These are phyloP conservation scores for Pinguiococcus pyrenoidosus DNA, from an alignment of 108 stramenopile genomes.

Conservation along the genomic window DNA sequence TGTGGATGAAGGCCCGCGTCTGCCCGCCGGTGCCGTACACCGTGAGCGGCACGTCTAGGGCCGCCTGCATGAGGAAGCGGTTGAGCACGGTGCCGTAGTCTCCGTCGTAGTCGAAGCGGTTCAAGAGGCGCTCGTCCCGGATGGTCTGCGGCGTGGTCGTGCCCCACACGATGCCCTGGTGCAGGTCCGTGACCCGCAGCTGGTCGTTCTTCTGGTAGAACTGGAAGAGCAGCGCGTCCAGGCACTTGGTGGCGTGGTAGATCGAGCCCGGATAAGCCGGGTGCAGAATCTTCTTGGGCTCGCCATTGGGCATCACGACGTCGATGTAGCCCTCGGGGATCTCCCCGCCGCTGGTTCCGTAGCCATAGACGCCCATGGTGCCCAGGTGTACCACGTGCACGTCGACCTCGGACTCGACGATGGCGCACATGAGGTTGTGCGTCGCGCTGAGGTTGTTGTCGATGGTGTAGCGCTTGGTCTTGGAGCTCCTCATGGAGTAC, in stretches of 20 bases:
- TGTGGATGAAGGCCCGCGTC: conserved; percentile 94
- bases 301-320: conserved; percentile 79
- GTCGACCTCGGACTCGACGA: conserved; percentile 81
- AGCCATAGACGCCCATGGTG: conserved; percentile 97
- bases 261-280: conserved; percentile 88
- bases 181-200: conserved; percentile 84
- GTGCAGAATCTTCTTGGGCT: conserved; percentile 74
- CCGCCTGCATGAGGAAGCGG: conserved; percentile 94
- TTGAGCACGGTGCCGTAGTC: conserved; percentile 97
- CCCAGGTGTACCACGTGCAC: conserved; percentile 94
- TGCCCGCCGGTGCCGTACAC: conserved; percentile 96
- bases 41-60: conserved; percentile 87
- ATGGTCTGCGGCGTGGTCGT: conserved; percentile 93
- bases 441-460: conserved; percentile 91
- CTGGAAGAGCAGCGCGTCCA: conserved; percentile 90
- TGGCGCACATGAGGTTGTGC: conserved; percentile 88
- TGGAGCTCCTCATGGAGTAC: conserved; percentile 84
- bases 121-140: conserved; percentile 79
- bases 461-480: conserved; percentile 88
- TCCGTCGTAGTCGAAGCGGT: conserved; percentile 96
- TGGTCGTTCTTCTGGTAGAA: conserved; percentile 96
- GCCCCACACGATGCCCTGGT: conserved; percentile 99
- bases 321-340: conserved; percentile 98
- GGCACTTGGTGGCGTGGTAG: conserved; percentile 88
- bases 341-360: conserved; percentile 90